Conservation (phyloP, 225 moss, liverwort and hornwort species). For the Marchantia paleacea region DNA sequence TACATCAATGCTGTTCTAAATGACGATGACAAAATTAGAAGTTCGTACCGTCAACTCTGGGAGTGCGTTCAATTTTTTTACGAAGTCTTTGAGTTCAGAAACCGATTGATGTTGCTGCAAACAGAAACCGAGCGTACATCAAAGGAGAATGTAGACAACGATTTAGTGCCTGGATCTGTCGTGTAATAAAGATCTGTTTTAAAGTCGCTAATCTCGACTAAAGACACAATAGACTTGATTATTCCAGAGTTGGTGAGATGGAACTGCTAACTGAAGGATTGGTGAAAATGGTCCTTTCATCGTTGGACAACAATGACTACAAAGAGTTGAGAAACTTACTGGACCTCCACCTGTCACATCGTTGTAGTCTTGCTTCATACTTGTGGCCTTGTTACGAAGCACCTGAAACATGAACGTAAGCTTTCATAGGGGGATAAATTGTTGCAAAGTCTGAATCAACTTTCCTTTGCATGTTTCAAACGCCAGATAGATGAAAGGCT, state of each 20-base stretch:
- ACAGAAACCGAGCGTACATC: background rate
- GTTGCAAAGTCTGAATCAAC: background rate
- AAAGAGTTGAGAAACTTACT: constrained; percentile 14
- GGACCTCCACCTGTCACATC: constrained; percentile 65
- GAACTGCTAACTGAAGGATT: background rate
- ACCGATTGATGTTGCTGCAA: constrained; percentile 87
- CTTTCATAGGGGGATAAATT: background rate
- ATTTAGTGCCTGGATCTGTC: no score
- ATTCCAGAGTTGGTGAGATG: background rate
- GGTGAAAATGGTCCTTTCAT: background rate
- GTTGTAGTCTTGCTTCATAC: constrained; percentile 92
- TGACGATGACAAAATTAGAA: background rate
- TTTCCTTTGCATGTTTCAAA: background rate
- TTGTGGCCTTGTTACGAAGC: constrained; percentile 80
- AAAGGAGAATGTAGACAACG: background rate
- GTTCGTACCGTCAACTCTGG: constrained; percentile 84
- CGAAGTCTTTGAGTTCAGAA: constrained; percentile 96
- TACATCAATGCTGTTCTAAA: background rate
- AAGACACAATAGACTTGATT: background rate
- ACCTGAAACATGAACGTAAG: constrained; percentile 46
- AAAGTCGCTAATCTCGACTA: background rate
- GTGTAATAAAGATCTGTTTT: background rate
- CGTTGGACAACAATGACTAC: background rate
- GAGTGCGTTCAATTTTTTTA: constrained; percentile 93
- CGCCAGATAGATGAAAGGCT: no score